Percentiles rank a stretch among this genome's conserved stretches.
Conservation (phyloP, 805 yeast species). For the Kuraishia borneana region DNA sequence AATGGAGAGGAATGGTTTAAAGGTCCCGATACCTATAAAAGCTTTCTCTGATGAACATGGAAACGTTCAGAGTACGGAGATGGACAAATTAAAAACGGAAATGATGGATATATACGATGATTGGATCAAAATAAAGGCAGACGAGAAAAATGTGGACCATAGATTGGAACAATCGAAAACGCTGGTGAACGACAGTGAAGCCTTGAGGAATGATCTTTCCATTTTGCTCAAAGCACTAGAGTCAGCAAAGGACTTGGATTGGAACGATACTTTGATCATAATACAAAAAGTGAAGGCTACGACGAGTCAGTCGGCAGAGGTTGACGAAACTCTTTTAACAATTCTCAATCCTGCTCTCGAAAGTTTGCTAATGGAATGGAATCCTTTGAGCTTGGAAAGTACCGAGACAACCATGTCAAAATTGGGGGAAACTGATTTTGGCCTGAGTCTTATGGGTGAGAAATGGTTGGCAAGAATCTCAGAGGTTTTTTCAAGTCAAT, state of each 20-base stretch:
- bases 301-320: too few species aligned
- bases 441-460: slow-evolving; percentile 17
- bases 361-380: slow-evolving; percentile 21
- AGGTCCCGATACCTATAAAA: slow-evolving; percentile 25
- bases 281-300: too few species aligned
- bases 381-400: slow-evolving; percentile 20
- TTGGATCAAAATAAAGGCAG: not conserved
- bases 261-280: too few species aligned
- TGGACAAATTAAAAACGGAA: not conserved
- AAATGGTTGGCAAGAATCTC: slow-evolving; percentile 24
- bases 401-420: slow-evolving; percentile 9
- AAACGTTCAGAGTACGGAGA: not conserved
- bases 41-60: slow-evolving; percentile 17
- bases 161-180: not conserved
- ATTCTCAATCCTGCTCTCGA: slow-evolving; percentile 11
- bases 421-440: slow-evolving; percentile 3
- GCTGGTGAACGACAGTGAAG: not conserved
- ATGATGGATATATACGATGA: not conserved
- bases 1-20: slow-evolving; percentile 21
- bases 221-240: not conserved
- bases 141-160: not conserved
- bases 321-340: too few species aligned
- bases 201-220: not conserved
- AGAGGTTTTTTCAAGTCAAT: slow-evolving; percentile 15
- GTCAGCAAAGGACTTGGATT: slow-evolving; percentile 3